Base-by-base conservation (phyloP, 129 eudicot species). In the Cynara cardunculus region DNA sequence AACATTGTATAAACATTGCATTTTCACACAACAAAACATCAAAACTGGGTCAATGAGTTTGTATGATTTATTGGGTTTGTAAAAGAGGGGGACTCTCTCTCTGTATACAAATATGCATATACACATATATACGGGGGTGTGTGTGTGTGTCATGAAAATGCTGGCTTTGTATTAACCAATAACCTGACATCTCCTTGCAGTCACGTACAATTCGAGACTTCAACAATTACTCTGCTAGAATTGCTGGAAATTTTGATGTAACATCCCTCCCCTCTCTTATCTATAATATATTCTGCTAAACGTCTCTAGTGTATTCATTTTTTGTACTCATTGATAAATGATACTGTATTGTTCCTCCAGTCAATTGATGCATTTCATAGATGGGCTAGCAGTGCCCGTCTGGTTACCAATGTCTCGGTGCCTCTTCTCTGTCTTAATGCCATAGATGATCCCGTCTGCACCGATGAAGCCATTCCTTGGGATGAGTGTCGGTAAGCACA, bases 401-500 rank as follows among this genome's bases (percentile, higher is more conserved):
- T 79, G 78, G 93, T 96, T 14, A 79, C 85, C 56, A 87, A 87
- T 32, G 95, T 96, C 24, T 80, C 74, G 76, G 97, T 96, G 59
- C 99, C 99, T 18, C 99, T 96, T 84, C 93, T 96, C 72, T 96
- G 99, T 88, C 67, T 96, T 31, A 92, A 88, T 37, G 86, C 98
- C 34, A 77, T 96, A 71, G 99, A 96, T 80, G 99, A 96, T 87
- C 99, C 99, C 12, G 88, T 96, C 28, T 96, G 99, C 79, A 96
- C 99, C 0, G 78, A 85, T 25, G 98, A 96, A 89, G 93, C 97
- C 82, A 92, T 96, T 83, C 97, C 97, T 62, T 96, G 95, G 95
- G 98, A 96, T 81, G 99, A 96, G 72, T 89, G 94, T 84, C 87
- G 92, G 99, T 92, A 78, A 0, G 77, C 44, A 65, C 4, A 73